A percentile compares a stretch with the other conserved stretches of the same genome.
Evolutionary conservation across 352 stramenopile genomes (phyloP).

Genomic region (Pythium periplocum): DNA sequence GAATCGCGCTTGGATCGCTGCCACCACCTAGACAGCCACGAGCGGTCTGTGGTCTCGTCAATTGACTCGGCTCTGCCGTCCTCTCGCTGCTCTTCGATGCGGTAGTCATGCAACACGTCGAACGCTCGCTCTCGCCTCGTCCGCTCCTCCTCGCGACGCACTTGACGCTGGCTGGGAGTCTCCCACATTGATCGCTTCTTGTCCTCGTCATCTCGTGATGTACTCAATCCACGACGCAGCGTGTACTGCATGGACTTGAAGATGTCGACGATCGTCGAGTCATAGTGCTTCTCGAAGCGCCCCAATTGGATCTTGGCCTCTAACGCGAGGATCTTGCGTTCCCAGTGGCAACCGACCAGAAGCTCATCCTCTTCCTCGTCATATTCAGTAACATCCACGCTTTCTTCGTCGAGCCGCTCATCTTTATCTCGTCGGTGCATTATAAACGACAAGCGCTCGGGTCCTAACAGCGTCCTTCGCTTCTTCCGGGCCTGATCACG

Average conservation of each 20-base stretch:
- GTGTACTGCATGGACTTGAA: constrained; percentile 41
- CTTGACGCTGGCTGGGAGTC: constrained; percentile 44
- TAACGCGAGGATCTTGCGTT: constrained; percentile 52
- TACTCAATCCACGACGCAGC: constrained; percentile 7
- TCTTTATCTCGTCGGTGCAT: neutral
- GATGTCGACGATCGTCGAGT: constrained; percentile 53
- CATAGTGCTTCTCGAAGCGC: constrained; percentile 54
- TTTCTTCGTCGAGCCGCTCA: neutral
- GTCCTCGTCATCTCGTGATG: constrained; percentile 13
- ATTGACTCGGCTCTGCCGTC: neutral
- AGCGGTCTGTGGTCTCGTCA: neutral
- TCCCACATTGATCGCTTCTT: constrained; percentile 46
- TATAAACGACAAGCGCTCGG: constrained; percentile 9
- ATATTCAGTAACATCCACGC: constrained; percentile 1
- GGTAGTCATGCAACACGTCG: constrained; percentile 44
- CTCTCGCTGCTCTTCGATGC: constrained; percentile 19
- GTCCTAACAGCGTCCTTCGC: neutral
- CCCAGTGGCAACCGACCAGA: constrained; percentile 30
- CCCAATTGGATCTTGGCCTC: constrained; percentile 47
- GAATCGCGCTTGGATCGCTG: no score
- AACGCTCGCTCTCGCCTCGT: constrained; percentile 46
- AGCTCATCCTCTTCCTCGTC: constrained; percentile 21
- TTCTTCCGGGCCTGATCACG: constrained; percentile 25
- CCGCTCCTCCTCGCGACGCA: constrained; percentile 47
- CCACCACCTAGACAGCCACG: neutral